phyloP scores from a whole-genome alignment of 495 filamentous ascomycete species.

The Podospora fimiseda region DNA sequence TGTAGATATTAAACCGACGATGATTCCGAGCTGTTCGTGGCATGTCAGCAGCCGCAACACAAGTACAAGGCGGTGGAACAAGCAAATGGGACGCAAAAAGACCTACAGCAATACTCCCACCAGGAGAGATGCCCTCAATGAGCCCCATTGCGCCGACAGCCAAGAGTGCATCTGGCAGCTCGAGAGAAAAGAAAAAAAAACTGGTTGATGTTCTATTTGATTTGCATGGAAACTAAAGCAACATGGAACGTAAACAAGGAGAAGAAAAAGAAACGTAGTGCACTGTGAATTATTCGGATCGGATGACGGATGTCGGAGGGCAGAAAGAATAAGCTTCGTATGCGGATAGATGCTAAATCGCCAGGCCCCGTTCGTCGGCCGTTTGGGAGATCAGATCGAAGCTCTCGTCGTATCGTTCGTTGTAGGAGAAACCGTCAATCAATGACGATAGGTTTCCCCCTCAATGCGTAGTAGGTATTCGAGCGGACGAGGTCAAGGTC shows the following conservation, averaged over 20 bases:
- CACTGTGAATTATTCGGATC: background rate
- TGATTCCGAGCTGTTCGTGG: conserved; percentile 70
- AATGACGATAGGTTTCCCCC: conserved; percentile 1
- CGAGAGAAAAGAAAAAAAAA: conserved; percentile 6
- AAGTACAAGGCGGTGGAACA: background rate
- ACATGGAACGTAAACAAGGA: background rate
- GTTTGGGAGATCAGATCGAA: background rate
- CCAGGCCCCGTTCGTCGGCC: background rate
- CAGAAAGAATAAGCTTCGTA: background rate
- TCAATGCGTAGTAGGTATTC: background rate
- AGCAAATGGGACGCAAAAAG: background rate
- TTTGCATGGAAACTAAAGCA: background rate
- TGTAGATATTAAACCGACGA: conserved; percentile 88
- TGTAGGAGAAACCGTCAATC: background rate
- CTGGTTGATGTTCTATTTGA: background rate
- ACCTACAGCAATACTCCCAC: conserved; percentile 78
- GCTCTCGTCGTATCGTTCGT: background rate
- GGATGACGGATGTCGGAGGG: background rate
- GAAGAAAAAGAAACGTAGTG: background rate
- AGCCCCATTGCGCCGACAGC: conserved; percentile 53
- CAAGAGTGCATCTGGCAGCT: conserved; percentile 24
- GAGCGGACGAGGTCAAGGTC: background rate
- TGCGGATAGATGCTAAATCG: conserved; percentile 1
- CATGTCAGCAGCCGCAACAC: conserved; percentile 11
- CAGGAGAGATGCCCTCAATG: conserved; percentile 77